phyloP scores from a whole-genome alignment of 306 rosid genomes.

The Cucumis hystrix region DNA sequence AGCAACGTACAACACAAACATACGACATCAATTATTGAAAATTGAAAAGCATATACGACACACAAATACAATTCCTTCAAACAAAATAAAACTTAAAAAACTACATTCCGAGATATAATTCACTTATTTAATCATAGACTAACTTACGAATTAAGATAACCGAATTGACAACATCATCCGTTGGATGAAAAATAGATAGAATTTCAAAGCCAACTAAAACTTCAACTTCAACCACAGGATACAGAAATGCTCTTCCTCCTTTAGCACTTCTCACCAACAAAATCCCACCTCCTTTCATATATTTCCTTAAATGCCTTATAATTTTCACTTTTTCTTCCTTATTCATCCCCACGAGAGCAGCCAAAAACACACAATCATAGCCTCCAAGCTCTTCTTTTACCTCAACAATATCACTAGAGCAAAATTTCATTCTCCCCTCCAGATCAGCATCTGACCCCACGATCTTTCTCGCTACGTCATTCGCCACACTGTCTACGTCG shows the following conservation, averaged over 20 bases:
- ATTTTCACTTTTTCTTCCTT: conserved; percentile 42
- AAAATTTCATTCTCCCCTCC: conserved; percentile 64
- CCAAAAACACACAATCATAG: conserved; percentile 66
- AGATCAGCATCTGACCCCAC: conserved; percentile 36
- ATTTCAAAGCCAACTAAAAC: conserved; percentile 42
- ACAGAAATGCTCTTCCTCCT: conserved; percentile 64
- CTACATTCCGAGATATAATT: too few species aligned
- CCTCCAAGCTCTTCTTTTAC: conserved; percentile 33
- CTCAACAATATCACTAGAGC: conserved; percentile 38
- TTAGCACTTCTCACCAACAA: conserved; percentile 64
- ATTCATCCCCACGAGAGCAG: conserved; percentile 60
- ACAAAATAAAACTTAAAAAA: not conserved
- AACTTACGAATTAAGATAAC: conserved; percentile 43
- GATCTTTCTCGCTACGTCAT: conserved; percentile 33
- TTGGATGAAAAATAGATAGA: conserved; percentile 51
- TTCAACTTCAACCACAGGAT: conserved; percentile 44
- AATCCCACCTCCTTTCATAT: conserved; percentile 52
- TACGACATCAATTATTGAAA: not conserved
- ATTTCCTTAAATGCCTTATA: conserved; percentile 31
- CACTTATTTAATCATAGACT: not conserved
- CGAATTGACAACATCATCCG: conserved; percentile 54
- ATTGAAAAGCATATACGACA: not conserved
- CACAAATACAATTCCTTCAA: not conserved
- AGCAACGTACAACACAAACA: not conserved
- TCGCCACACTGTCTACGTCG: conserved; percentile 48